Base-by-base conservation (phyloP, 768 basidiomycete genomes). In the Trametes cingulata region DNA sequence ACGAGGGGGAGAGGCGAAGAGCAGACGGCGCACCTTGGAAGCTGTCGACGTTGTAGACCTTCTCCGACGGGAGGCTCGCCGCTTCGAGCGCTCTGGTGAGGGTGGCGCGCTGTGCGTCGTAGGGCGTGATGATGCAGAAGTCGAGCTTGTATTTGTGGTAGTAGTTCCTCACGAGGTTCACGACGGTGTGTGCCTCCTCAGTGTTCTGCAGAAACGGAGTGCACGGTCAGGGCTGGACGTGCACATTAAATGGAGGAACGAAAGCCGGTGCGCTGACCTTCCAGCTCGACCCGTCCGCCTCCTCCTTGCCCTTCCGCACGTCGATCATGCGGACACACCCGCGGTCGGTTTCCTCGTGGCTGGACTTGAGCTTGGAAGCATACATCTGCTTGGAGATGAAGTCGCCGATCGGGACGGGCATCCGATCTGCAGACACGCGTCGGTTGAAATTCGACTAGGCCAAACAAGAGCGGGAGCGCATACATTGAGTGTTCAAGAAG, bases 21-120 rank as follows among this genome's bases (percentile, higher is more conserved):
- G 25, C 20, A 35, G 9, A n/a, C 14, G 4, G 39, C 68, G 17
- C 17, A 81, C 82, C 83, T 75, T 82, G 82, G 66, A 82, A 84
- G 60, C 80, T 82, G 63, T 85, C 82, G 9, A 85, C 76, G 60
- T 82, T 84, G 72, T 76, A 84, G 0, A 82, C 81, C 0, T 60
- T 64, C 27, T 81, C 76, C 72, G 75, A 79, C 4, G 75, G 76
- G 10, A 75, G 69, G 12, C 72, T 62, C 35, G 68, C 73, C 4
- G 42, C 60, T 43, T 77, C 74, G 29, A 83, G 68, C 3, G 56
- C 60, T 15, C 60, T 63, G 55, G 76, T 72, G 25, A 83, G 78
- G 1, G 70, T 71, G 0, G 76, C 76, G 12, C 83, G 67, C 67
- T 85, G 83, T 0, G 78, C 78, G 61, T 84, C 83, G 57, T 84